Evolutionary conservation across 371 early-diverging fungal genomes (phyloP).

Genomic region (Mucor lusitanicus): DNA sequence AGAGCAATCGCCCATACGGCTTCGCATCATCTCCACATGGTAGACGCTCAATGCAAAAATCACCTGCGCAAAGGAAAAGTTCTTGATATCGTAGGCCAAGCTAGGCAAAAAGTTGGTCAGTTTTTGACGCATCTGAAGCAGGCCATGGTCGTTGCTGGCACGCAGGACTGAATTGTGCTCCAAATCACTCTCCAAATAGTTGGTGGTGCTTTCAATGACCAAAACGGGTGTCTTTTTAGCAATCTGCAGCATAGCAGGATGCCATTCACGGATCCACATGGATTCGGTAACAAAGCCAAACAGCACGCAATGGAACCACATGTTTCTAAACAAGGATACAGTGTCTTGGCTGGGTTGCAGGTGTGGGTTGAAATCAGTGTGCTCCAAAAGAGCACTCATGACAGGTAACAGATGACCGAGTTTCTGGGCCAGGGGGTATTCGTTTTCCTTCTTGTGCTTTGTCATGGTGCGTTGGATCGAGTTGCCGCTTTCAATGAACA

Average conservation of each 20-base stretch:
- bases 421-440: slow-evolving; percentile 57
- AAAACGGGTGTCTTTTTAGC: slow-evolving; percentile 88
- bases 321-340: slow-evolving; percentile 76
- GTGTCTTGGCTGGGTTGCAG: slow-evolving; percentile 65
- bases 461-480: slow-evolving; percentile 56
- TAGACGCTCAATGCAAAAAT: slow-evolving; percentile 85
- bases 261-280: slow-evolving; percentile 81
- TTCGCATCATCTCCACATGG: slow-evolving; percentile 85
- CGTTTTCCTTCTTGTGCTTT: slow-evolving; percentile 53
- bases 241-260: slow-evolving; percentile 64
- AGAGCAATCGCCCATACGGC: slow-evolving; percentile 66
- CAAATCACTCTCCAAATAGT: slow-evolving; percentile 88
- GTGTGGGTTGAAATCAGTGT: slow-evolving; percentile 65
- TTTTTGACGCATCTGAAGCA: slow-evolving; percentile 33
- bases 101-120: slow-evolving; percentile 37
- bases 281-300: slow-evolving; percentile 78
- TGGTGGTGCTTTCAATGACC: slow-evolving; percentile 70
- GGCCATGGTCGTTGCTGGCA: slow-evolving; percentile 64
- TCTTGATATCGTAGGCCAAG: slow-evolving; percentile 59
- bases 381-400: slow-evolving; percentile 60
- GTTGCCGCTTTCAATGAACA: slow-evolving; percentile 77
- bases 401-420: slow-evolving; percentile 72
- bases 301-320: slow-evolving; percentile 88
- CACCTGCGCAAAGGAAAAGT: slow-evolving; percentile 70
- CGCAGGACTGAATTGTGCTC: slow-evolving; percentile 85